Percentiles rank a stretch among this genome's conserved stretches.
phyloP scores from a whole-genome alignment of 2,329 filamentous ascomycete genomes.

The Dactylonectria macrodidyma region DNA sequence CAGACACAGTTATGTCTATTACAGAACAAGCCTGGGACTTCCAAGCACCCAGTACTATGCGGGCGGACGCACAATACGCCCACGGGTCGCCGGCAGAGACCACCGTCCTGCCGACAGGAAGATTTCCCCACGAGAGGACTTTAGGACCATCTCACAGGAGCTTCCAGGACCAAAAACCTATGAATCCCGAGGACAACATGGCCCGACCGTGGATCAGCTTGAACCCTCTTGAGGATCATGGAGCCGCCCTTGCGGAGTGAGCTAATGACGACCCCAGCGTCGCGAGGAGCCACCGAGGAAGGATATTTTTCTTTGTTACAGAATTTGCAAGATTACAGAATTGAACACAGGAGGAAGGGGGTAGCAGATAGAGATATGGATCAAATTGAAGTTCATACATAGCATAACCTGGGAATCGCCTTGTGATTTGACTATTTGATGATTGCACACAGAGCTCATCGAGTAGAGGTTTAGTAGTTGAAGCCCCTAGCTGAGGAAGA shows the following conservation, averaged over 20 bases:
- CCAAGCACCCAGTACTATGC: constrained; percentile 36
- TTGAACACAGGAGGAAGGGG: constrained; percentile 46
- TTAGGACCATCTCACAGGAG: constrained; percentile 39
- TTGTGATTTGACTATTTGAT: neutral
- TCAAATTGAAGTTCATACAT: neutral
- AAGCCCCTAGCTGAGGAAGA: neutral
- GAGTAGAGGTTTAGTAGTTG: neutral
- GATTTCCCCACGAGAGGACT: constrained; percentile 35
- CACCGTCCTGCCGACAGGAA: constrained; percentile 35
- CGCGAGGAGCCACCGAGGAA: constrained; percentile 33
- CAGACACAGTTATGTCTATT: constrained; percentile 41
- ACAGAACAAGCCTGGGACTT: constrained; percentile 44
- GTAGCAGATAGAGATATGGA: constrained; percentile 43
- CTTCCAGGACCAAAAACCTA: constrained; percentile 32
- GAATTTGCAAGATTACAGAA: constrained; percentile 38
- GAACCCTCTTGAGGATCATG: constrained; percentile 35
- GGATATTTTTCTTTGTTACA: constrained; percentile 31
- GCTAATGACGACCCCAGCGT: constrained; percentile 32
- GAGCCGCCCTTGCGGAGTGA: constrained; percentile 31
- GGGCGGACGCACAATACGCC: constrained; percentile 37
- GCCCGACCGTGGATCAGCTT: constrained; percentile 24
- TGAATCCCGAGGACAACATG: constrained; percentile 37
- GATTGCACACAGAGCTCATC: neutral
- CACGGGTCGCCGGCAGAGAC: constrained; percentile 40
- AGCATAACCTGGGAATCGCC: neutral